These are phyloP conservation scores for Diaporthe aspalathi DNA, from an alignment of 2,329 filamentous ascomycete species.

Conservation along the genomic window DNA sequence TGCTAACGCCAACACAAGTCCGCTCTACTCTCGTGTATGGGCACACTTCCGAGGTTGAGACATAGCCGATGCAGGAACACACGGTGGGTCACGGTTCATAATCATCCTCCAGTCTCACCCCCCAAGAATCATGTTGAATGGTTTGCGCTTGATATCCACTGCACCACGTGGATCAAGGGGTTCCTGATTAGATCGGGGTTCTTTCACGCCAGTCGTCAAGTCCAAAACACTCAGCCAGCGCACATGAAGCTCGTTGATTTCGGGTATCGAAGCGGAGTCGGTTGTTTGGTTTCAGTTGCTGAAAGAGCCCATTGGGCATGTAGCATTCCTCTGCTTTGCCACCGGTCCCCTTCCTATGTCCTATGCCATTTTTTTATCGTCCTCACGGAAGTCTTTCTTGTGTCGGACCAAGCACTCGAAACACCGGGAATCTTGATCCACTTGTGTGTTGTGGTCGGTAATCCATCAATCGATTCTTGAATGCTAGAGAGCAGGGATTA, in stretches of 20 bases:
- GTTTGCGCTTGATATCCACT: neutral
- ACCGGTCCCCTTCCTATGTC: conserved; percentile 32
- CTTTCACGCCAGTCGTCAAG: conserved; percentile 1
- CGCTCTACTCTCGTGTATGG: neutral
- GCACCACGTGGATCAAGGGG: neutral
- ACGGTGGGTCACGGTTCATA: neutral
- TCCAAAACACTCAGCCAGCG: conserved; percentile 6
- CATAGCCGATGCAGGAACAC: neutral
- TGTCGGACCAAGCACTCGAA: conserved; percentile 41
- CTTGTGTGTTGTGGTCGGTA: conserved; percentile 39
- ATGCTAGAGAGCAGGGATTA: conserved; percentile 40
- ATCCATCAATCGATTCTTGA: conserved; percentile 40
- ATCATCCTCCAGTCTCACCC: neutral
- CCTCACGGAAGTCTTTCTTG: conserved; percentile 36
- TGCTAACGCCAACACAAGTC: neutral
- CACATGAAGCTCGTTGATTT: conserved; percentile 25
- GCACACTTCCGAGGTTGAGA: neutral
- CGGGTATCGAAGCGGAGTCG: conserved; percentile 34
- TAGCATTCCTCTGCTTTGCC: conserved; percentile 38
- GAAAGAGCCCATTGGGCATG: conserved; percentile 39
- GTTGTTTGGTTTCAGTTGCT: conserved; percentile 39
- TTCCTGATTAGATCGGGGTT: neutral
- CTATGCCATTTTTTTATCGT: conserved; percentile 33
- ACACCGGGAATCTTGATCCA: conserved; percentile 38
- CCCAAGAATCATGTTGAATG: neutral